These are phyloP conservation scores for Boeremia lycopersici DNA, from an alignment of 2,329 filamentous ascomycete genomes.

Conservation along the genomic window DNA sequence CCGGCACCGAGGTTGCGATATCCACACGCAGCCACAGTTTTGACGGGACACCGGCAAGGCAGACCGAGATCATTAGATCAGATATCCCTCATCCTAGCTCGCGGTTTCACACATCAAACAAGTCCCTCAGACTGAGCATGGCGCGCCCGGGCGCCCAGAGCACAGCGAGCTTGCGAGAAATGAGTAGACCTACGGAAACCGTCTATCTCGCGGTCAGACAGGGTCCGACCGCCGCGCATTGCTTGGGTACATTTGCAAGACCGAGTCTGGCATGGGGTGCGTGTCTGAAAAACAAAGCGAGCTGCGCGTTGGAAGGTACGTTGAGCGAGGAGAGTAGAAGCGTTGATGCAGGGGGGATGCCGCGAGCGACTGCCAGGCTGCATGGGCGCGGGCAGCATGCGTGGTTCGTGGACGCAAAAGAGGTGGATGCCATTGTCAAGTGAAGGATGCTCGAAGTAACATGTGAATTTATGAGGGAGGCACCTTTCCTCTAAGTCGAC, in stretches of 20 bases:
- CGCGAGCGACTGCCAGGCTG: conserved; percentile 21
- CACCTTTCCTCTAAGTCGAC: no score
- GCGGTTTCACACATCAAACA: background rate
- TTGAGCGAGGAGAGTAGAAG: conserved; percentile 23
- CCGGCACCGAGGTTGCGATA: conserved; percentile 18
- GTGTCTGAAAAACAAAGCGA: conserved; percentile 31
- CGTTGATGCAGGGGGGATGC: conserved; percentile 18
- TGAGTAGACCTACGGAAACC: background rate
- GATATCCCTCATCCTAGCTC: conserved; percentile 32
- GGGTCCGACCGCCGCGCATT: conserved; percentile 21
- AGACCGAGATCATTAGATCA: conserved; percentile 19
- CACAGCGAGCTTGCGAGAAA: background rate
- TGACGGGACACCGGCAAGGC: conserved; percentile 6
- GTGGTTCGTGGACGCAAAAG: conserved; percentile 21
- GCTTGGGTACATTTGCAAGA: conserved; percentile 24
- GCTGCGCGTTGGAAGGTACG: conserved; percentile 15
- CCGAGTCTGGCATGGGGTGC: conserved; percentile 32
- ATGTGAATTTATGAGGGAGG: background rate
- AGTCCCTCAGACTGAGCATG: background rate
- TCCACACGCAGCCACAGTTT: conserved; percentile 8
- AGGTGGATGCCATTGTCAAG: background rate
- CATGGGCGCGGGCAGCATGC: conserved; percentile 21
- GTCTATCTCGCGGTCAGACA: conserved; percentile 28
- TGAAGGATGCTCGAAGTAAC: background rate
- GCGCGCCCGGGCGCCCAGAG: conserved; percentile 15